Evolutionary conservation across 78 protist genomes (phyloP), one percentile per base, ranked within the genome.

Genomic region (Protostelium mycophagum): DNA sequence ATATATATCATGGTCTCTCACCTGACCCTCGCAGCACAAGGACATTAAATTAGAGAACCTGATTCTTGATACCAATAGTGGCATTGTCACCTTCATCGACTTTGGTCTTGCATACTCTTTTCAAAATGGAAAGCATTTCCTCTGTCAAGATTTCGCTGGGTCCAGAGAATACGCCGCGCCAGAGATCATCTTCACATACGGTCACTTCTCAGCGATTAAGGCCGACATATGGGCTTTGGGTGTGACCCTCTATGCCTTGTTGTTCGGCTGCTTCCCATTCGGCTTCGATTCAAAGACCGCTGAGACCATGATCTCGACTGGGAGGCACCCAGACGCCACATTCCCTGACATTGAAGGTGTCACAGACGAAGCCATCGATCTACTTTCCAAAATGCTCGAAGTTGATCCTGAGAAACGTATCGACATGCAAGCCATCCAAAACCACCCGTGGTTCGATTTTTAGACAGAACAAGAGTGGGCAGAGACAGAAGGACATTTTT

Each of bases 181-280:
- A 51, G 73, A 51, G 73, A 5, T 51, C 73, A 5, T 51, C 73
- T 51, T 51, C 31, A 51, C 73, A 25, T 51, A 51, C 73, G 73
- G 73, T 16, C 73, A 5, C 73, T 51, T 51, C 73, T 51, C 73
- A 25, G 73, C 73, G 73, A 51, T 16, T 16, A 91, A 90, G 85
- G 88, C 96, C 35, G 98, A 96, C 90, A 95, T 96, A 35, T 96
- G 98, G 98, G 91, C 95, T 86, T 89, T 92, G 88, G 98, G 98
- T 83, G 96, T 96, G 37, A 93, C 94, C 28, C 87, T 96, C 84
- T 96, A 90, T 51, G 97, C 98, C 28, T 88, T 98, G 35, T 63
- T 95, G 28, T 51, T 25, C 73, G 73, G 73, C 73, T 51, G 73
- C 16, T 51, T 51, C 16, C 73, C 73, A 51, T 51, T 51, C 16